Evolutionary conservation across 805 yeast genomes (phyloP), one percentile per base, ranked within the genome.

Genomic region (Kodamaea fukazawae): DNA sequence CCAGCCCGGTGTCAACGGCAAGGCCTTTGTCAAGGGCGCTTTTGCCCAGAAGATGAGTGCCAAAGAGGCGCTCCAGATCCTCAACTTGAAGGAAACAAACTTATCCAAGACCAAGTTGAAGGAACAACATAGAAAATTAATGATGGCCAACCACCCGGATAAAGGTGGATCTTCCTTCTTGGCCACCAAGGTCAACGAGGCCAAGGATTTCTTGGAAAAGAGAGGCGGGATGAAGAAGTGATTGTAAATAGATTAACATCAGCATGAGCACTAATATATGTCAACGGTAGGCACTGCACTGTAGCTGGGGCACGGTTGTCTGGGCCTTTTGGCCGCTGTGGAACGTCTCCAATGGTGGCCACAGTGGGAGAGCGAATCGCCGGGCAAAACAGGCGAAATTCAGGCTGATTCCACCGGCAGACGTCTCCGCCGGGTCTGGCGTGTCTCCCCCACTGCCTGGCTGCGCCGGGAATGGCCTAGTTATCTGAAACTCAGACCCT

Each of bases 131-230:
- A 78, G 96, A 65, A 72, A 71, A 51, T 82, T 89, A 54, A 86
- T 90, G 93, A 64, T 87, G 63, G 76, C 84, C 36, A 90, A 90
- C 60, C 97, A 90, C 58, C 97, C 97, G 8, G 97, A 90, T 67
- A 85, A 81, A 58, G 96, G 96, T 25, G 97, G 97, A 2, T 83
- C 95, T 8, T 86, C 95, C 18, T 88, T 76, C 54, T 60, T 90
- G 61, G 96, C 97, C 34, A 81, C 90, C 43, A 90, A 90, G 69
- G 83, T 90, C 45, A 90, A 90, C 60, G 96, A 90, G 65, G 96
- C 97, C 18, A 89, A 85, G 59, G 90, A 81, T 53, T 76, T 84
- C 52, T 67, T 86, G 58, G 93, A 86, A 50, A 78, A 80, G 61
- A 75, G 88, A 56, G 81, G 81, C 28, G 73, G 75, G 12, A 47